Base-by-base conservation (phyloP, 305 asterid genomes). In the Rubia tinctorum region DNA sequence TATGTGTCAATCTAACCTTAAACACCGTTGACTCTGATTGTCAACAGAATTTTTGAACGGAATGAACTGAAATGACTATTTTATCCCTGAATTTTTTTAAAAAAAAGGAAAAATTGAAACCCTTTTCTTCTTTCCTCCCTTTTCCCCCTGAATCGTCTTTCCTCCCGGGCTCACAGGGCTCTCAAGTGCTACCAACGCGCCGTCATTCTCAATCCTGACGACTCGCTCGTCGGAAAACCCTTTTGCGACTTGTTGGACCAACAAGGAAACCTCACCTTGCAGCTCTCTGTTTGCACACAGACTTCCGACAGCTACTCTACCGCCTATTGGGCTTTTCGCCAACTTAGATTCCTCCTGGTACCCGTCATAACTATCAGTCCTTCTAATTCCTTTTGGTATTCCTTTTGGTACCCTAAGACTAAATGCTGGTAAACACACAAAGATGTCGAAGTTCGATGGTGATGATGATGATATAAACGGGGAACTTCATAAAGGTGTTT, bases 291-390 rank as follows among this genome's bases (percentile, higher is more conserved):
- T 71, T 95, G 98, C 77, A 83, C 85, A 11, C 93, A 90, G 82
- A 96, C 98, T 78, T 83, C 94, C 22, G 86, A 83, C 77, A 88
- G 84, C 75, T 95, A 98, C 64, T 94, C 98, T 62, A 84, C 93
- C 86, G 97, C 99, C 37, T 95, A 92, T 77, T 95, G 99, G 99
- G 98, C 99, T 44, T 90, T 87, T 73, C 90, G 96, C 47, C 84
- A 91, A 74, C 62, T 95, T 85, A 98, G 99, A 78, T 94, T 85
- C 79, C 91, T 91, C 83, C 96, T 83, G 96, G 99, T 91, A 47
- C 4, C 37, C 55, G 30, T 58, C 49, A 15, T 22, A 68, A 17
- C 49, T 68, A 17, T 58, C 40, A 59, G 73, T 14, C 49, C 7
- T 53, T 8, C n/a, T 13, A 20, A 4, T 40, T 47, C 14, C 66